Percentiles rank a stretch among this genome's conserved stretches.
phyloP scores from a whole-genome alignment of 2,329 filamentous ascomycete genomes.

The Pseudogymnoascus sp. region DNA sequence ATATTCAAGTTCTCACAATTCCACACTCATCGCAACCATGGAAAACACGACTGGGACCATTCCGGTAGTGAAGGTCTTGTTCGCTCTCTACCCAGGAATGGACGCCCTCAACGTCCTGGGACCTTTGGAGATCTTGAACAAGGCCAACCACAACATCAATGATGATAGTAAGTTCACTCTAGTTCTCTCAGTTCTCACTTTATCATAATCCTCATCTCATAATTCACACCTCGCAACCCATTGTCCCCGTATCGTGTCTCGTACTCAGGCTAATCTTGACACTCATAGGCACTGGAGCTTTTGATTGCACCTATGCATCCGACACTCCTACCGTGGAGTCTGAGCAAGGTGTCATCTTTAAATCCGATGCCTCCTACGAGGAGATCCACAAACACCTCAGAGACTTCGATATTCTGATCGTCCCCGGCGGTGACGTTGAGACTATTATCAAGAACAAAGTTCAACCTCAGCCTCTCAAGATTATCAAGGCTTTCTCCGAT shows the following conservation, averaged over 20 bases:
- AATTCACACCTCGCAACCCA: not conserved
- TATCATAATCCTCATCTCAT: not conserved
- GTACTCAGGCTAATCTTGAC: not conserved
- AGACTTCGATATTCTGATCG: slow-evolving; percentile 65
- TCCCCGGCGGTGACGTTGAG: slow-evolving; percentile 60
- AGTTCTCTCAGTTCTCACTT: not conserved
- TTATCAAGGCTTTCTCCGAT: slow-evolving; percentile 71
- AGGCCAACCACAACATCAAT: slow-evolving; percentile 45
- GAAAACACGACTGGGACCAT: slow-evolving; percentile 22
- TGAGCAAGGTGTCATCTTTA: slow-evolving; percentile 59
- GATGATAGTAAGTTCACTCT: slow-evolving; percentile 37
- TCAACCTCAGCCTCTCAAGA: slow-evolving; percentile 51
- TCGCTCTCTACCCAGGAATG: slow-evolving; percentile 47
- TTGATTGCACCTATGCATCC: slow-evolving; percentile 23
- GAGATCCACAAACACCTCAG: slow-evolving; percentile 55
- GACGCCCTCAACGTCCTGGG: slow-evolving; percentile 50
- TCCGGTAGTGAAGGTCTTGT: slow-evolving; percentile 48
- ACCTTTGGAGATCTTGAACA: slow-evolving; percentile 48
- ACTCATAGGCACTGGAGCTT: slow-evolving; percentile 24
- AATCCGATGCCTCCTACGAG: slow-evolving; percentile 68
- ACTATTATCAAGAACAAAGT: slow-evolving; percentile 57
- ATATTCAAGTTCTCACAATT: slow-evolving; percentile 9
- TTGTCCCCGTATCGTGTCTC: not conserved
- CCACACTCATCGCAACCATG: slow-evolving; percentile 27
- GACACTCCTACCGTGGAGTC: slow-evolving; percentile 47